A percentile compares a stretch with the other conserved stretches of the same genome.
Evolutionary conservation across 441 rosid genomes (phyloP).

Genomic region (Euphorbia celastroides): DNA sequence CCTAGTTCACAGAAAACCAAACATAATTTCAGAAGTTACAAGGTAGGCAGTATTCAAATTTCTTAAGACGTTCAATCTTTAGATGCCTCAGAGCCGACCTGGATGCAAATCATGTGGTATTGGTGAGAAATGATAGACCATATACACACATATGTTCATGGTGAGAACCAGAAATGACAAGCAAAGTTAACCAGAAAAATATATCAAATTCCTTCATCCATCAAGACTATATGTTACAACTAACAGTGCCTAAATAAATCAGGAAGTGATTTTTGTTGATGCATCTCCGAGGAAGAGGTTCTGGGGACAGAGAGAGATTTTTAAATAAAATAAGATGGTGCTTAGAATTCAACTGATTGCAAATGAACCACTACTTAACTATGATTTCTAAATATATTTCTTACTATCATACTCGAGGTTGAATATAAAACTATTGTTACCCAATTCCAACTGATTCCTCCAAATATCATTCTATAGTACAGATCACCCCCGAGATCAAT

Average conservation of each 20-base stretch:
- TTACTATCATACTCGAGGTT: background rate
- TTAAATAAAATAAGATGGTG: background rate
- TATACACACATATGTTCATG: background rate
- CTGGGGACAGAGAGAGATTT: background rate
- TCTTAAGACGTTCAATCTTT: conserved; percentile 83
- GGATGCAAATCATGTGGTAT: conserved; percentile 26
- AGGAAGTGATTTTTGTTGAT: background rate
- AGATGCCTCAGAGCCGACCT: conserved; percentile 86
- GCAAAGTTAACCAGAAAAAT: background rate
- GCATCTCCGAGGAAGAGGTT: background rate
- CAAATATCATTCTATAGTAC: background rate
- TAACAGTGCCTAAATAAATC: background rate
- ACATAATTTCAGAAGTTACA: conserved; percentile 53
- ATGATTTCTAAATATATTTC: background rate
- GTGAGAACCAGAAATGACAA: background rate
- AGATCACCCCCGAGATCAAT: background rate
- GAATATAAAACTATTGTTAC: background rate
- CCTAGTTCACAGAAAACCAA: conserved; percentile 1
- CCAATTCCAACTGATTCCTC: background rate
- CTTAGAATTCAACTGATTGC: background rate
- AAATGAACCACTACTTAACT: background rate
- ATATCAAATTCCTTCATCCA: background rate
- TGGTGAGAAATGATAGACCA: background rate
- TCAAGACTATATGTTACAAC: background rate
- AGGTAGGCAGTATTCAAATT: conserved; percentile 88